These are phyloP conservation scores for Leishmania lainsoni DNA, from an alignment of 208 protist genomes.

Conservation along the genomic window DNA sequence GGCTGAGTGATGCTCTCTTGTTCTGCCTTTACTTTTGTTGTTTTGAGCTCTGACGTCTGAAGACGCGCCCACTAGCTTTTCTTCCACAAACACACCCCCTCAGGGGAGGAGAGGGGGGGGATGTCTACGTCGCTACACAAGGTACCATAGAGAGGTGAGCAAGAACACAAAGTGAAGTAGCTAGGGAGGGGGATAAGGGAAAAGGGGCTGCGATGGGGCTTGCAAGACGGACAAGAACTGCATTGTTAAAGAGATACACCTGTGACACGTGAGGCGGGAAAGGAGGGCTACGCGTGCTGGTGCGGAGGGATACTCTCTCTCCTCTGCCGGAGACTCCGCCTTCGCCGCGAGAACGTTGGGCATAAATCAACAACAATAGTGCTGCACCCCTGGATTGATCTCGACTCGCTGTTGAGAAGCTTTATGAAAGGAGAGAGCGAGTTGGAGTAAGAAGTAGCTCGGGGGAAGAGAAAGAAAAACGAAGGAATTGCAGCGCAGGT, in stretches of 20 bases:
- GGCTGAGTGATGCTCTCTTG: neutral
- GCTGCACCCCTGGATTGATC: neutral
- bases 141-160: neutral
- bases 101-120: neutral
- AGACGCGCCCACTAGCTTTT: neutral
- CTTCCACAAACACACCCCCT: neutral
- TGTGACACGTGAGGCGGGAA: neutral
- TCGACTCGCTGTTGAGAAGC: neutral
- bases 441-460: neutral
- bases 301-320: neutral
- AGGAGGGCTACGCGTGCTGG: neutral
- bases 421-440: neutral
- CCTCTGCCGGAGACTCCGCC: neutral
- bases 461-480: neutral
- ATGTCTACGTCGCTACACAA: neutral
- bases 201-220: neutral
- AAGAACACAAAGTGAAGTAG: neutral
- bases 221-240: neutral
- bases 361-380: neutral
- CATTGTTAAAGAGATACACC: neutral
- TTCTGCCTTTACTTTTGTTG: neutral
- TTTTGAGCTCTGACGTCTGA: neutral
- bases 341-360: neutral
- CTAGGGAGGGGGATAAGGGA: neutral
- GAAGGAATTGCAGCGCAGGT: neutral